Evolutionary conservation across 192 early-diverging fungal genomes (phyloP), one percentile per base, ranked within the genome.

Genomic region (Powellomyces hirtus): DNA sequence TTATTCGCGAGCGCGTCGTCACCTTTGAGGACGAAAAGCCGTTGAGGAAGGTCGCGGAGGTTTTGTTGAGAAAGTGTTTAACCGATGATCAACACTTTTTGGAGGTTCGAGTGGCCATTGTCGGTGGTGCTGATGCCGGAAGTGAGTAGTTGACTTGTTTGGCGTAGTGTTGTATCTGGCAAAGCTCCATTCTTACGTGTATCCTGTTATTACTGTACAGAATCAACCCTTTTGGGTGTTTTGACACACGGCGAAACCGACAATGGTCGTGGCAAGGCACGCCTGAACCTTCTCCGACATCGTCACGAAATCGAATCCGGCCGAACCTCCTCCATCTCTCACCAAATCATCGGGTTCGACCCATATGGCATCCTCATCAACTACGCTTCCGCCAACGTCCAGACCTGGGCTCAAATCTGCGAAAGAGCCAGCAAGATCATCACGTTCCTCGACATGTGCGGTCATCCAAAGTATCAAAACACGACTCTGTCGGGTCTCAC

Each of bases 281-380:
- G 94, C 2, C 77, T 95, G n/a, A 93, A 89, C 76, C 74, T 94
- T 33, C 83, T 95, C 55, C 86, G 94, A 26, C 95, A 97, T 78
- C 88, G 85, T 30, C 95, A 97, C 68, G 95, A 97, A 68, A 89
- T 97, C 36, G 91, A 92, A 75, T 79, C 89, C 11, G 95, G 95
- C 22, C 81, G 91, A 18, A 94, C 92, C 4, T 94, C 92, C 29
- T 93, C 92, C 29, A 90, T 97, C 31, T 82, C 91, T 0, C 85
- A 89, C 56, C 91, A 92, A 49, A 89, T 93, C 59, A 81, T 97
- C 45, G 94, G 95, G 1, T 97, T 93, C 74, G 84, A 86, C 35
- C 78, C 84, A 5, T 71, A 79, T 20, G 93, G 91, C 26, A 73
- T 78, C n/a, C 62, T 93, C 34, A 82, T 95, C 63, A 94, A 90